Evolutionary conservation across 352 stramenopile genomes (phyloP).

Genomic region (Pythium scleroteichum): DNA sequence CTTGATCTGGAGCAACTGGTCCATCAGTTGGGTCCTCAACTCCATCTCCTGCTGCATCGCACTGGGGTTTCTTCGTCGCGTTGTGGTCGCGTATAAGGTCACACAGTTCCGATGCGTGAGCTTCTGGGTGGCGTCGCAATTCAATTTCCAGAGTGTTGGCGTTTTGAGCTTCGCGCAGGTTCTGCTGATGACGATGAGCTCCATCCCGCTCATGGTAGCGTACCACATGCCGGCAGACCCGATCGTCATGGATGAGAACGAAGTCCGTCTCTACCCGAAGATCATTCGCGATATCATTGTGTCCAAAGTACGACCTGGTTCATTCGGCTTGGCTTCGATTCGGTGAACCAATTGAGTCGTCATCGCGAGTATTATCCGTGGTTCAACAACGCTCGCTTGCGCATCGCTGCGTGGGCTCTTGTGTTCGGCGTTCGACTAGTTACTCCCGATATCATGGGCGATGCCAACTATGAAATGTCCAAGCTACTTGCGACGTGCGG

Average conservation of each 20-base stretch:
- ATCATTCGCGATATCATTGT: constrained; percentile 32
- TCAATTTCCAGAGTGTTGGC: constrained; percentile 41
- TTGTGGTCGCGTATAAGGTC: constrained; percentile 24
- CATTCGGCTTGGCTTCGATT: constrained; percentile 33
- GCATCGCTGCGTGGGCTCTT: constrained; percentile 6
- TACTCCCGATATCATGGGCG: constrained; percentile 24
- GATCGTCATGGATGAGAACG: constrained; percentile 29
- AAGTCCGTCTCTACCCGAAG: constrained; percentile 22
- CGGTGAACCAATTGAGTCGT: constrained; percentile 26
- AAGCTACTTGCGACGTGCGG: constrained; percentile 30
- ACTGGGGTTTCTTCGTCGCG: constrained; percentile 24
- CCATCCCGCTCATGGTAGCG: constrained; percentile 30
- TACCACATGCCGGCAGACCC: constrained; percentile 36
- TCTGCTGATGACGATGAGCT: constrained; percentile 33
- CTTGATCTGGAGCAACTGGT: constrained; percentile 44
- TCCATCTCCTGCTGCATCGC: constrained; percentile 33
- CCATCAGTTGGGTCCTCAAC: constrained; percentile 43
- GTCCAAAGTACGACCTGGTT: constrained; percentile 35
- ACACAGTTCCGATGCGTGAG: constrained; percentile 32
- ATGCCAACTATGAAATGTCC: constrained; percentile 29
- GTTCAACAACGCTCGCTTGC: constrained; percentile 31
- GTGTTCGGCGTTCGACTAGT: constrained; percentile 24
- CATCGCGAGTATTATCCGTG: constrained; percentile 25
- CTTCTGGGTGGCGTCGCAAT: constrained; percentile 34
- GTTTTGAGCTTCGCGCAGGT: constrained; percentile 35